Evolutionary conservation across 1,139 yeast species (phyloP).

Genomic region (Debaryomyces robertsiae): DNA sequence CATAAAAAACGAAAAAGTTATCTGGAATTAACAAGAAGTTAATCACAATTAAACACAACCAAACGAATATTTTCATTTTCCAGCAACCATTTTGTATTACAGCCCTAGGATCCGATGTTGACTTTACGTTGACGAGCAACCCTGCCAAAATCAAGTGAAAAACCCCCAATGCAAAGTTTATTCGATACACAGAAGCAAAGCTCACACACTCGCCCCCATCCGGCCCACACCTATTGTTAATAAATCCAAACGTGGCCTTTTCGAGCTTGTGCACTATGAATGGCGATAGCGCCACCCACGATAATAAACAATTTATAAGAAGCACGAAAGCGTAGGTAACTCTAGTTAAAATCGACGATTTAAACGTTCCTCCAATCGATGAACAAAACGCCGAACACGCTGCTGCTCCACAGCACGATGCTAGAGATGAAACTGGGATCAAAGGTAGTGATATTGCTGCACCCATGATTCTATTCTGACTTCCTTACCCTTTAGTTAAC

Average conservation of each 20-base stretch:
- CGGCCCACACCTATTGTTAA: conserved; percentile 63
- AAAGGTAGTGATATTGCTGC: conserved; percentile 76
- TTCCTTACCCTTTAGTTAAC: neutral
- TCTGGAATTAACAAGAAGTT: conserved; percentile 82
- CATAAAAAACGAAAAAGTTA: conserved; percentile 83
- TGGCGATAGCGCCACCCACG: conserved; percentile 91
- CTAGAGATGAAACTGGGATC: conserved; percentile 51
- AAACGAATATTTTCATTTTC: conserved; percentile 70
- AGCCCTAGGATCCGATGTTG: conserved; percentile 79
- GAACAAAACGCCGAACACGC: conserved; percentile 70
- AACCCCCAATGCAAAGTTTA: conserved; percentile 84
- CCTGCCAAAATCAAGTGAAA: conserved; percentile 74
- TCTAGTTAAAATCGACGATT: conserved; percentile 69
- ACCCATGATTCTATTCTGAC: conserved; percentile 59
- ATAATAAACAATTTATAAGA: conserved; percentile 72
- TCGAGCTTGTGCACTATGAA: conserved; percentile 78
- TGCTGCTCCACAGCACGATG: conserved; percentile 83
- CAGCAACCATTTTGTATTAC: conserved; percentile 89
- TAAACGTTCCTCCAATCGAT: conserved; percentile 61
- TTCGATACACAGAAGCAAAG: conserved; percentile 88
- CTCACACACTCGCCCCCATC: conserved; percentile 88
- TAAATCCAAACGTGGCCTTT: conserved; percentile 67
- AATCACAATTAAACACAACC: conserved; percentile 58
- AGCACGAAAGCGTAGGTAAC: conserved; percentile 81
- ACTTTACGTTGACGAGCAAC: conserved; percentile 69